Evolutionary conservation across 805 yeast species (phyloP).

Genomic region (Candida parachauliodes): DNA sequence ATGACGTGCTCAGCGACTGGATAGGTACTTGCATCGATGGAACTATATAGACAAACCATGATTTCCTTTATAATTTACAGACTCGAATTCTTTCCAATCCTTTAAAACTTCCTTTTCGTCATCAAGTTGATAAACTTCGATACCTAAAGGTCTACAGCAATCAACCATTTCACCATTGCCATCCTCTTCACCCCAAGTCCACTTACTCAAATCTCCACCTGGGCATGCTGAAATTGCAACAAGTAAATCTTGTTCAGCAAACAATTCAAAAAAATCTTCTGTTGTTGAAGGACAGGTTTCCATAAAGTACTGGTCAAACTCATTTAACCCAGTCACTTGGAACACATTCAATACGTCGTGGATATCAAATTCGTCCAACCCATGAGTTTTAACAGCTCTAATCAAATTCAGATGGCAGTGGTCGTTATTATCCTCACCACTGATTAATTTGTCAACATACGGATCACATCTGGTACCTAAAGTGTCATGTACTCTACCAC

Average conservation of each 20-base stretch:
- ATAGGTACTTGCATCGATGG: constrained; percentile 46
- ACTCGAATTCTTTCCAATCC: constrained; percentile 51
- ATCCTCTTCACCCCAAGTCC: constrained; percentile 70
- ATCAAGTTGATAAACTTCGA: constrained; percentile 55
- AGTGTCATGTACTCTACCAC: constrained; percentile 63
- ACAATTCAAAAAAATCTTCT: constrained; percentile 61
- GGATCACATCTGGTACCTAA: constrained; percentile 71
- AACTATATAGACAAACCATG: constrained; percentile 43
- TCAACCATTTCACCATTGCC: constrained; percentile 51
- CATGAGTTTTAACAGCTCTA: constrained; percentile 56
- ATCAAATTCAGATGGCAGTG: constrained; percentile 66
- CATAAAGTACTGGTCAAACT: constrained; percentile 65
- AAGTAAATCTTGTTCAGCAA: constrained; percentile 62
- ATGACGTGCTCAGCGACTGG: constrained; percentile 45
- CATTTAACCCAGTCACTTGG: constrained; percentile 65
- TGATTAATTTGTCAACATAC: constrained; percentile 58
- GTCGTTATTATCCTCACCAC: constrained; percentile 62
- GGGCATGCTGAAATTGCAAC: constrained; percentile 68
- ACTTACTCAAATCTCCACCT: constrained; percentile 63
- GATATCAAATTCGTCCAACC: constrained; percentile 62
- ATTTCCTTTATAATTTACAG: constrained; percentile 50
- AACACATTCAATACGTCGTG: constrained; percentile 69
- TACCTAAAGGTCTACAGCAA: constrained; percentile 60
- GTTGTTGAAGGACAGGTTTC: constrained; percentile 62
- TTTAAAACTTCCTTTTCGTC: constrained; percentile 42